Conservation (phyloP, 805 yeast genomes). For the Candida qinlingensis region DNA sequence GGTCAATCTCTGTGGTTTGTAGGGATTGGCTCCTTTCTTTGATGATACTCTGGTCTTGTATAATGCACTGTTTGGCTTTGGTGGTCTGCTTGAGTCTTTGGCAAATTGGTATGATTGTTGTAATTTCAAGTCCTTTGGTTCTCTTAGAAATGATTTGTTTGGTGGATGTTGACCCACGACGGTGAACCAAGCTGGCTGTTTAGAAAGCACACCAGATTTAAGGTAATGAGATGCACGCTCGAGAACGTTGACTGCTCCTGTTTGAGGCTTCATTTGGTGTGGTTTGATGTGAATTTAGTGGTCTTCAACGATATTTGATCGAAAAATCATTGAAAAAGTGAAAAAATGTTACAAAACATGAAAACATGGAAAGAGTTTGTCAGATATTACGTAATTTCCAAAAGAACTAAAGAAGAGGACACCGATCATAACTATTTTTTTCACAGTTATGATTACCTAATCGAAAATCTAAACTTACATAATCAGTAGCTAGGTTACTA, state of each 20-base stretch:
- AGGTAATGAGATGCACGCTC: slow-evolving; percentile 77
- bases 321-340: background rate
- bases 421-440: no score
- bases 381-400: no score
- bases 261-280: slow-evolving; percentile 60
- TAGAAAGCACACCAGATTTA: slow-evolving; percentile 58
- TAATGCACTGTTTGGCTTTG: slow-evolving; percentile 11
- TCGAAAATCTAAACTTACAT: no score
- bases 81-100: background rate
- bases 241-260: slow-evolving; percentile 68
- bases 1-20: slow-evolving; percentile 19
- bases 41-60: slow-evolving; percentile 29
- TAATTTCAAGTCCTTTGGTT: slow-evolving; percentile 18
- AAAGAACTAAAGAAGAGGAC: no score
- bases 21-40: slow-evolving; percentile 9
- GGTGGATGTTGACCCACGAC: slow-evolving; percentile 86
- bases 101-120: slow-evolving; percentile 12
- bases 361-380: no score
- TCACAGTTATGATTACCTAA: no score
- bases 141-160: slow-evolving; percentile 41
- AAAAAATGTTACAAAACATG: background rate
- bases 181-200: slow-evolving; percentile 85
- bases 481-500: no score
- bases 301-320: background rate
- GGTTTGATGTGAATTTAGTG: no score